Percentiles rank a stretch among this genome's conserved stretches.
These are phyloP conservation scores for Arthrobotrys musiformis DNA, from an alignment of 2,329 filamentous ascomycete genomes.

Conservation along the genomic window DNA sequence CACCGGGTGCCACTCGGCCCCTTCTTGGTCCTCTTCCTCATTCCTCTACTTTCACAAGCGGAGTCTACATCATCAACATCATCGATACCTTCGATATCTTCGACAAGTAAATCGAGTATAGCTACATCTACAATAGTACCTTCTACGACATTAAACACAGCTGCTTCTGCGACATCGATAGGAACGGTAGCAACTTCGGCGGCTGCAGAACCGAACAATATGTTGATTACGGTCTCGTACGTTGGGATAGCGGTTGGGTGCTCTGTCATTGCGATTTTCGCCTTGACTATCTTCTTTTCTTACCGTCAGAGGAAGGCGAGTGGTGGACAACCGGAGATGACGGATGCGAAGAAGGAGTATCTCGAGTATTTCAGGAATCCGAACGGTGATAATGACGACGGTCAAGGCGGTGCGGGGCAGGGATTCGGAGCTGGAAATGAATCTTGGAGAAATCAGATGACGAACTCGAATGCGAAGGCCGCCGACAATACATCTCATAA, in stretches of 20 bases:
- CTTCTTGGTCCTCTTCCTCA: conserved; percentile 33
- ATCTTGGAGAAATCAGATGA: conserved; percentile 19
- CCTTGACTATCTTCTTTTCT: conserved; percentile 23
- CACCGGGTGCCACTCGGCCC: conserved; percentile 42
- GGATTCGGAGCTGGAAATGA: background rate
- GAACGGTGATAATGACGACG: background rate
- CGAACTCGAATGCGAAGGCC: conserved; percentile 14
- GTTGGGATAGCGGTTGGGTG: conserved; percentile 41
- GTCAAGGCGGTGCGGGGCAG: background rate
- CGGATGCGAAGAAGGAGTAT: conserved; percentile 29
- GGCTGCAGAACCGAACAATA: conserved; percentile 17
- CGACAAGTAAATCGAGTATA: background rate
- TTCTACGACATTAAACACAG: background rate
- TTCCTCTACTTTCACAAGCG: conserved; percentile 24
- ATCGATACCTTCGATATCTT: background rate
- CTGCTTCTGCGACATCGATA: background rate
- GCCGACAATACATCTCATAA: background rate
- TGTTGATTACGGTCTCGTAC: conserved; percentile 45
- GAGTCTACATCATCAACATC: conserved; percentile 14
- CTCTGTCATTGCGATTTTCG: conserved; percentile 29
- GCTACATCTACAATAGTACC: conserved; percentile 18
- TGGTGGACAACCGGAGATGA: conserved; percentile 12
- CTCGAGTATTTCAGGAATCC: conserved; percentile 27
- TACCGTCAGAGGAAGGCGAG: conserved; percentile 16
- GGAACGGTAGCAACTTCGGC: background rate